These are phyloP conservation scores for Petasospora rhodanensis DNA, from an alignment of 1,139 yeast species.

Conservation along the genomic window DNA sequence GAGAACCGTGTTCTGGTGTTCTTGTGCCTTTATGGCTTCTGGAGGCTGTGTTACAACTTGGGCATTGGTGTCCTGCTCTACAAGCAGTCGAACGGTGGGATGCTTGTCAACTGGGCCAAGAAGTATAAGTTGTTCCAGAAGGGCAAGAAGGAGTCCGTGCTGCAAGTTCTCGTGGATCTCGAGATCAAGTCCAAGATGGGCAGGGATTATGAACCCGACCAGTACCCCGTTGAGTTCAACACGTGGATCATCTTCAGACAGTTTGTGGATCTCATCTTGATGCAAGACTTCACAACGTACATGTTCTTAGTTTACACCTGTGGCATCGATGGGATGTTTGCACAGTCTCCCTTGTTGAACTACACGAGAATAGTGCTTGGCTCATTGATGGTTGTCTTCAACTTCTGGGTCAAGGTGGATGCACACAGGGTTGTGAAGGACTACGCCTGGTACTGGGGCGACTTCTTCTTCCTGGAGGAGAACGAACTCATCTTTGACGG, in stretches of 20 bases:
- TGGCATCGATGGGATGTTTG: constrained; percentile 30
- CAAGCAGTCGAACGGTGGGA: constrained; percentile 59
- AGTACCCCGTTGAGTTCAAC: constrained; percentile 70
- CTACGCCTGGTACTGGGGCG: constrained; percentile 97
- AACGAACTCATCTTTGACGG: constrained; percentile 81
- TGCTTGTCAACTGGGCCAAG: constrained; percentile 53
- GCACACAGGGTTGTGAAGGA: constrained; percentile 89
- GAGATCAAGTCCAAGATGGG: constrained; percentile 65
- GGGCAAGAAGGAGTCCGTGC: constrained; percentile 28
- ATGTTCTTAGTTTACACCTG: constrained; percentile 66
- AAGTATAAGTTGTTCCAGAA: constrained; percentile 42
- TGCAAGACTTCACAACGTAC: constrained; percentile 83
- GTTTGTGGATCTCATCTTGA: constrained; percentile 74
- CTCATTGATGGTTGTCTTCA: constrained; percentile 54
- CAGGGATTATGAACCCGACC: constrained; percentile 40
- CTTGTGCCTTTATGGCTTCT: constrained; percentile 58
- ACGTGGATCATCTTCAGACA: constrained; percentile 82
- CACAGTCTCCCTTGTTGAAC: constrained; percentile 33
- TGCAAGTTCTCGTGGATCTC: constrained; percentile 42
- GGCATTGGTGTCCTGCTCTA: constrained; percentile 74
- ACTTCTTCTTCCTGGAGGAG: constrained; percentile 79
- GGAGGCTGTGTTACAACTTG: constrained; percentile 74
- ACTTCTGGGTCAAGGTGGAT: constrained; percentile 82
- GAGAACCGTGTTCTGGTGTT: constrained; percentile 31
- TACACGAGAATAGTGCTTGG: constrained; percentile 41